These are phyloP conservation scores for Carex parvula DNA, from an alignment of 176 grass and related monocot species.

Conservation along the genomic window DNA sequence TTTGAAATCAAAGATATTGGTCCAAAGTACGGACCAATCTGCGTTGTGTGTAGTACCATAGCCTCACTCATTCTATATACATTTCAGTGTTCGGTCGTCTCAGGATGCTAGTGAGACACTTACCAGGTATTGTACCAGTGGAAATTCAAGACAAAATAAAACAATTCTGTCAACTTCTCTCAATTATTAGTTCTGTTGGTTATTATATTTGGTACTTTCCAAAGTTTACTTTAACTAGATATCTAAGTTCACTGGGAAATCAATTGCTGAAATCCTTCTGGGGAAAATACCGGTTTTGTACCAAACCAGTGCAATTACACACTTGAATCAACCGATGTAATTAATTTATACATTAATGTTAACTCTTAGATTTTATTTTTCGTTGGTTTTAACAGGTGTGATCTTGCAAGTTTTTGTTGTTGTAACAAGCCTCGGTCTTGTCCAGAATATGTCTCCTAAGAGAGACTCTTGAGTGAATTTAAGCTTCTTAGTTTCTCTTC, in stretches of 20 bases:
- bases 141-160: not conserved
- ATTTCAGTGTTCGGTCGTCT: not conserved
- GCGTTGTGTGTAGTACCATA: no score
- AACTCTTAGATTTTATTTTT: not conserved
- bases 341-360: not conserved
- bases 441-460: constrained; percentile 87
- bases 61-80: not conserved
- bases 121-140: not conserved
- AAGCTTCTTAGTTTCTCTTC: not conserved
- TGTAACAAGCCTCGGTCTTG: constrained; percentile 53
- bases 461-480: constrained; percentile 47
- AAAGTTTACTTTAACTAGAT: not conserved
- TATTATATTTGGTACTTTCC: constrained; percentile 16
- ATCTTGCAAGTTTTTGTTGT: constrained; percentile 64
- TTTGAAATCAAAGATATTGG: no score
- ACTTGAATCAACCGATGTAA: not conserved
- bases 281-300: not conserved
- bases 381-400: constrained; percentile 41
- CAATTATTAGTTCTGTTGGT: not conserved
- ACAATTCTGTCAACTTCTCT: not conserved
- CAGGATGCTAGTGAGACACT: not conserved
- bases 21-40: no score
- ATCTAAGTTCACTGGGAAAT: not conserved
- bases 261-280: not conserved
- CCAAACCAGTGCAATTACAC: not conserved